These are phyloP conservation scores for Plasmodium yoelii DNA, from an alignment of 169 alveolate genomes.

Conservation along the genomic window DNA sequence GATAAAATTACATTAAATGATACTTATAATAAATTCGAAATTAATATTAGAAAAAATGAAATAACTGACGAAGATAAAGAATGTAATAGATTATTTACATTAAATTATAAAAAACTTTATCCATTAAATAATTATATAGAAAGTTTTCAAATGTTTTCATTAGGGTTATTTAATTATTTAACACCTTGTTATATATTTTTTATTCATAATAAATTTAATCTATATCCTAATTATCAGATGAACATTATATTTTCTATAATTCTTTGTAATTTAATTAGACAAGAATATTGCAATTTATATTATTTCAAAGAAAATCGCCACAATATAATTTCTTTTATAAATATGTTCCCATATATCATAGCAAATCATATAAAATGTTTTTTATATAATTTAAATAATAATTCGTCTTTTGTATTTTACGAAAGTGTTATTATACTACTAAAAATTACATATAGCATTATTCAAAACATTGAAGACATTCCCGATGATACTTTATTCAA, in stretches of 20 bases:
- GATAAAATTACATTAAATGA: slow-evolving; percentile 62
- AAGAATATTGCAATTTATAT: slow-evolving; percentile 53
- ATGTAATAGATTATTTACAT: slow-evolving; percentile 69
- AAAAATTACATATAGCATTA: slow-evolving; percentile 46
- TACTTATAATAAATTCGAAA: slow-evolving; percentile 61
- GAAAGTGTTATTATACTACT: slow-evolving; percentile 66
- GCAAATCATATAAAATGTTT: slow-evolving; percentile 71
- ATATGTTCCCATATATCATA: slow-evolving; percentile 73
- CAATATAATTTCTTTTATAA: slow-evolving; percentile 45
- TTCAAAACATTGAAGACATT: slow-evolving; percentile 13
- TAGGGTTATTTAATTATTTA: slow-evolving; percentile 51
- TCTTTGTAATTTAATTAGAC: slow-evolving; percentile 60
- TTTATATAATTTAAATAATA: slow-evolving; percentile 56
- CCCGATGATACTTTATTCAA: slow-evolving; percentile 13
- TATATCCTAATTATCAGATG: slow-evolving; percentile 58
- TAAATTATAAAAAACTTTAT: slow-evolving; percentile 65
- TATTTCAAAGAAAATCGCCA: slow-evolving; percentile 33
- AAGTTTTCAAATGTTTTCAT: slow-evolving; percentile 49
- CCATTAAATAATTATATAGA: slow-evolving; percentile 76
- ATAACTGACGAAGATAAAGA: slow-evolving; percentile 39
- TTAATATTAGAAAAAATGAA: slow-evolving; percentile 30
- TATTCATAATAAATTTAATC: slow-evolving; percentile 63
- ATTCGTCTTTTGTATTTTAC: slow-evolving; percentile 60
- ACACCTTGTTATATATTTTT: slow-evolving; percentile 55
- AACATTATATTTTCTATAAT: slow-evolving; percentile 44